Percentiles rank a stretch among this genome's conserved stretches.
These are phyloP conservation scores for Wickerhamiella occidentalis DNA, from an alignment of 805 yeast species.

Conservation along the genomic window DNA sequence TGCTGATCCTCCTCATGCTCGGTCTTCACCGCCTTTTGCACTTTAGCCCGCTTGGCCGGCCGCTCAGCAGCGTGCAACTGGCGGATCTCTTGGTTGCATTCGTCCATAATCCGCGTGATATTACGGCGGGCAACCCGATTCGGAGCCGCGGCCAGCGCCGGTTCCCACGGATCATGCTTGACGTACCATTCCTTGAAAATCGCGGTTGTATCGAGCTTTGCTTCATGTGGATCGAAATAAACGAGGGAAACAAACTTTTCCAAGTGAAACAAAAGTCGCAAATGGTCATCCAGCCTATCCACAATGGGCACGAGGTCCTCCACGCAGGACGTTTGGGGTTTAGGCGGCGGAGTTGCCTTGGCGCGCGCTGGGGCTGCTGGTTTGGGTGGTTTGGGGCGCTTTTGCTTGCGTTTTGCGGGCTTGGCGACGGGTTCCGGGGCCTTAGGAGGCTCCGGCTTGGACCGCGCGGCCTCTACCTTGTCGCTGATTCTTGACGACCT, in stretches of 20 bases:
- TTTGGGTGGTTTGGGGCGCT: constrained; percentile 1
- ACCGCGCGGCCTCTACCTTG: constrained; percentile 3
- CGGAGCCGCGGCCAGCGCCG: constrained; percentile 13
- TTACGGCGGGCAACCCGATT: constrained; percentile 16
- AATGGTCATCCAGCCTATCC: constrained; percentile 28
- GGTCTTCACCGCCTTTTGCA: constrained; percentile 14
- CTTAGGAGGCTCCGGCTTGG: not conserved
- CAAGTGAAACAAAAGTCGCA: constrained; percentile 31
- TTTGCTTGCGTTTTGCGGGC: not conserved
- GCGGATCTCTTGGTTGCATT: not conserved
- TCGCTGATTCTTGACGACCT: constrained; percentile 10
- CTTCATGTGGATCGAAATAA: constrained; percentile 28
- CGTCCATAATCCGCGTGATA: constrained; percentile 4
- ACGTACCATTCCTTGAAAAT: constrained; percentile 26
- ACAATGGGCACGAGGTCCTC: constrained; percentile 17
- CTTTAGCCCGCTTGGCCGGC: not conserved
- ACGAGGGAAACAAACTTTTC: constrained; percentile 32
- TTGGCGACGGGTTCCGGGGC: constrained; percentile 1
- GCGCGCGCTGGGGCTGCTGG: not conserved
- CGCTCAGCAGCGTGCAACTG: not conserved
- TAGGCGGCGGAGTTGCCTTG: not conserved
- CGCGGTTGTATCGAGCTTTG: constrained; percentile 26
- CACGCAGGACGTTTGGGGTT: not conserved
- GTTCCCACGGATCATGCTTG: constrained; percentile 31
- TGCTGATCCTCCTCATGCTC: not conserved